Base-by-base conservation (phyloP, 2,329 filamentous ascomycete genomes). In the Botrytis elliptica region DNA sequence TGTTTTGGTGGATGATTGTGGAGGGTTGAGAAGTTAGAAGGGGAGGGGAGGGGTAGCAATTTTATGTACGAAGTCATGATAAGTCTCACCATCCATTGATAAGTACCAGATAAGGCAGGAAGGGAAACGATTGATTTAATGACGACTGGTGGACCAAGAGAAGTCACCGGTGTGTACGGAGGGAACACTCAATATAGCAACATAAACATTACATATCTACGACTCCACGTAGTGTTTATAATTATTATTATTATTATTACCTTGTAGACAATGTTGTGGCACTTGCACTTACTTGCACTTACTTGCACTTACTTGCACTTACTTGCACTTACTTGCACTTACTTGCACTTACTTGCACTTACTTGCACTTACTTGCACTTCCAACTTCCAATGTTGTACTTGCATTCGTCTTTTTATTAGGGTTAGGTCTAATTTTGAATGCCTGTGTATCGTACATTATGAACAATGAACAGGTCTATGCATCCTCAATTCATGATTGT, bases 381-480 rank as follows among this genome's bases (percentile, higher is more conserved):
- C 29, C 29, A 29, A 29, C 29, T 29, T 29, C 29, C 29, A 29
- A 29, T 29, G 29, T 29, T 33, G 44, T 20, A 22, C 44, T 52
- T 52, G 49, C 49, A 55, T 55, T 55, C 49, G 49, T 55, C 38
- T 20, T n/a, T n/a, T 68, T 22, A 22, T 55, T 55, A 68, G 36
- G 65, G 65, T 68, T 55, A 42, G 36, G 65, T 68, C 65, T 55
- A 68, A 42, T 22, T 16, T n/a, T n/a, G 14, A 25, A 67, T 68
- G 46, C 36, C 25, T 40, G 36, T 67, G 29, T 29, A 29, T 29
- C 29, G 29, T 38, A n/a, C 7, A 16, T 63, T 42, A n/a, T 63
- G 36, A 63, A 49, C 16, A 7, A 52, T 52, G 64, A 20, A 29
- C 65, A 57, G 44, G 18, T 63, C 49, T n/a, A 42, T 57, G 38